phyloP scores from a whole-genome alignment of 805 yeast genomes.

The Suhomyces pyralidae region DNA sequence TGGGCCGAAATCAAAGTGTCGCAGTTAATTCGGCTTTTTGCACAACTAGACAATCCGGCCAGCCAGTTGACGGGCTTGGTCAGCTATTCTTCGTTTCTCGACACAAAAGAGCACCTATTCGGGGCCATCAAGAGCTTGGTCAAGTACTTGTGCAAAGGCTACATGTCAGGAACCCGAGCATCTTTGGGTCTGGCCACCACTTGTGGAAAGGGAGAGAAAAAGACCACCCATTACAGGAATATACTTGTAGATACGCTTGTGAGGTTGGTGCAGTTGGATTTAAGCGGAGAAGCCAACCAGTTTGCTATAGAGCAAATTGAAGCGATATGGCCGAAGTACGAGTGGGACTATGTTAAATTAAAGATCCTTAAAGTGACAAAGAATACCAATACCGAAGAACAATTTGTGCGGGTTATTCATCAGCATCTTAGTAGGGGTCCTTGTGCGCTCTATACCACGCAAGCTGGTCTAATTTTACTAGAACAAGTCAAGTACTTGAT shows the following conservation, averaged over 20 bases:
- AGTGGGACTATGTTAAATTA: conserved; percentile 24
- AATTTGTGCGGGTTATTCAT: conserved; percentile 23
- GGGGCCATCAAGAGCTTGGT: conserved; percentile 38
- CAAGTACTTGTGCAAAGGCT: conserved; percentile 46
- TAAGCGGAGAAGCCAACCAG: conserved; percentile 24
- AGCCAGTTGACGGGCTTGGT: conserved; percentile 59
- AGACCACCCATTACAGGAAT: conserved; percentile 40
- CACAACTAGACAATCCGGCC: conserved; percentile 52
- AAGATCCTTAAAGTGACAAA: conserved; percentile 22
- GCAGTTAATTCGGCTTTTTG: conserved; percentile 50
- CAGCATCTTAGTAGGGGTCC: conserved; percentile 9
- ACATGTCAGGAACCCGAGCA: conserved; percentile 43
- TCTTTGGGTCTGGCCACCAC: conserved; percentile 29
- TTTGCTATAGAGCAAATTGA: conserved; percentile 39
- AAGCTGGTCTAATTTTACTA: conserved; percentile 55
- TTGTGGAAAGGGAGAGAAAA: conserved; percentile 26
- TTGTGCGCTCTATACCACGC: conserved; percentile 26
- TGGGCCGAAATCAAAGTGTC: conserved; percentile 68
- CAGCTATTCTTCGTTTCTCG: conserved; percentile 41
- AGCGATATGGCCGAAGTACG: conserved; percentile 12
- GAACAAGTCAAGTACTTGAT: conserved; percentile 66
- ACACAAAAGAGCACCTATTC: conserved; percentile 12
- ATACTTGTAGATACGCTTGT: conserved; percentile 50
- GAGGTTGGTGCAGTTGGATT: conserved; percentile 41
- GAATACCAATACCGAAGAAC: conserved; percentile 19